Evolutionary conservation across 1,139 yeast genomes (phyloP).

Genomic region (Meyerozyma athensensis): DNA sequence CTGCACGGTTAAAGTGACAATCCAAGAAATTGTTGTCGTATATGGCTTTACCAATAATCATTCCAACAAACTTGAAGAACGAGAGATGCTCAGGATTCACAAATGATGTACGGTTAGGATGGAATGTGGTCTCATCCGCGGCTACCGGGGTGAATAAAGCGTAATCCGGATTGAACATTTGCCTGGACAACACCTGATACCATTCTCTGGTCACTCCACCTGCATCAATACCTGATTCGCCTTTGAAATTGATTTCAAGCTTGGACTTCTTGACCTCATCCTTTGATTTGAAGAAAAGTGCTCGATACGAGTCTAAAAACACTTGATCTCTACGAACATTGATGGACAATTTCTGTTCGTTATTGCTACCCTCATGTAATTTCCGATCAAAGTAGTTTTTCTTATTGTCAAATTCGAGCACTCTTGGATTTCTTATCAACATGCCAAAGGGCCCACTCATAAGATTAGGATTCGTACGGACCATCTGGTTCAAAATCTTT

Average conservation of each 20-base stretch:
- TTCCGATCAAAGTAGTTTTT: constrained; percentile 78
- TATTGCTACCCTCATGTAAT: constrained; percentile 46
- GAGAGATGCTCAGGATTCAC: constrained; percentile 91
- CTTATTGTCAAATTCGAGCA: constrained; percentile 92
- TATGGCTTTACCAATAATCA: constrained; percentile 91
- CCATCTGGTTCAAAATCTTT: constrained; percentile 87
- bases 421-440: constrained; percentile 83
- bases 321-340: constrained; percentile 86
- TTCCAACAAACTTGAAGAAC: constrained; percentile 91
- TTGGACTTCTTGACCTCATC: constrained; percentile 73
- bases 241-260: constrained; percentile 77
- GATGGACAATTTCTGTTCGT: constrained; percentile 50
- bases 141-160: constrained; percentile 92
- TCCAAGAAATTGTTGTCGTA: constrained; percentile 84
- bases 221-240: constrained; percentile 96
- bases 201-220: constrained; percentile 98
- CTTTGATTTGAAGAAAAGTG: constrained; percentile 74
- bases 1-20: constrained; percentile 94
- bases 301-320: constrained; percentile 83
- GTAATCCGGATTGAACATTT: constrained; percentile 95
- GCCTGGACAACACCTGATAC: constrained; percentile 92
- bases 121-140: constrained; percentile 89
- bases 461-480: constrained; percentile 82
- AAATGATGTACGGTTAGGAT: constrained; percentile 90
- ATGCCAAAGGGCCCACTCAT: constrained; percentile 97